Conservation (phyloP, 306 rosid species). For the Castanospermum australe region DNA sequence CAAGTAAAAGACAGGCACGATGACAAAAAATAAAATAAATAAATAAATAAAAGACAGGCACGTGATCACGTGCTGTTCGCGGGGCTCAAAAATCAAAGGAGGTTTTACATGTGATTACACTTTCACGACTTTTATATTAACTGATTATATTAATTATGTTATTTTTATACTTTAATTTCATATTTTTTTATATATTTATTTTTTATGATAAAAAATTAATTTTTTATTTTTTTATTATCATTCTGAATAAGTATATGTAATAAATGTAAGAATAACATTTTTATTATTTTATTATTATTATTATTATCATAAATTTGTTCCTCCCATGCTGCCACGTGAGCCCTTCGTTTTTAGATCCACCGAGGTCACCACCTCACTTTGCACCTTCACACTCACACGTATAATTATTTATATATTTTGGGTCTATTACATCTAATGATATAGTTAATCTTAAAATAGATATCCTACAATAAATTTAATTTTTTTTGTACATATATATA, state of each 20-base stretch:
- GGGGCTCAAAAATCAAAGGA: conserved; percentile 27
- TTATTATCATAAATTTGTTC: neutral
- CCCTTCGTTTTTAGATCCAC: neutral
- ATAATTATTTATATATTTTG: neutral
- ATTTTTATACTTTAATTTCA: no score
- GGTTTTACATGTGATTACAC: conserved; percentile 18
- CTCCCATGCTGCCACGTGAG: conserved; percentile 5
- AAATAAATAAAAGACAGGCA: conserved; percentile 8
- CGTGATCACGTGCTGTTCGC: conserved; percentile 45
- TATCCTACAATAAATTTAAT: neutral
- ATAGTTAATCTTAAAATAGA: no score
- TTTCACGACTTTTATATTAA: neutral
- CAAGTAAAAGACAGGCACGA: conserved; percentile 21
- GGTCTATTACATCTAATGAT: neutral
- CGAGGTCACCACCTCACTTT: neutral
- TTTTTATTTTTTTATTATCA: no score
- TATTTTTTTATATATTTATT: no score
- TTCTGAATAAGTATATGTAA: no score
- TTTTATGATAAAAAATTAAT: no score
- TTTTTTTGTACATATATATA: no score
- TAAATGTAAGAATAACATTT: no score
- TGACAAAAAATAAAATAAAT: no score
- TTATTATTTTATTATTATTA: neutral
- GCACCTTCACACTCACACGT: neutral
- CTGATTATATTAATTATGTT: neutral